A percentile compares a stretch with the other conserved stretches of the same genome.
Evolutionary conservation across 495 filamentous ascomycete genomes (phyloP).

Genomic region (Endocarpon pusillum): DNA sequence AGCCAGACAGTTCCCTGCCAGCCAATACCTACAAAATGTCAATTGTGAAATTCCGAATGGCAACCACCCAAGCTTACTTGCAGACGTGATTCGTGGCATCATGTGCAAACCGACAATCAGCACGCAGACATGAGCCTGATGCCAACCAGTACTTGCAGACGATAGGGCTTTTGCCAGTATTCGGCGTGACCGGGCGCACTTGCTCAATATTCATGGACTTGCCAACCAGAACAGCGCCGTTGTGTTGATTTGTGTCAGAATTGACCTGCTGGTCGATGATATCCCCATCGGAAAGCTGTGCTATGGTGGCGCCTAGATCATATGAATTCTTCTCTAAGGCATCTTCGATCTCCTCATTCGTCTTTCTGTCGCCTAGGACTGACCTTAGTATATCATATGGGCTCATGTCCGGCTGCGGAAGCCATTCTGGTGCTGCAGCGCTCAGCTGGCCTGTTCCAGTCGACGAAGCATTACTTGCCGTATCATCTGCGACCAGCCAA

Average conservation of each 20-base stretch:
- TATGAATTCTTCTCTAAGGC: conserved; percentile 81
- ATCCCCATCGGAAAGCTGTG: conserved; percentile 50
- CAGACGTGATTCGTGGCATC: conserved; percentile 90
- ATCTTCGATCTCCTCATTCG: conserved; percentile 84
- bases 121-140: conserved; percentile 78
- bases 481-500: conserved; percentile 89
- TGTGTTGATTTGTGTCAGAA: conserved; percentile 8
- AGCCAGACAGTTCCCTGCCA: conserved; percentile 90
- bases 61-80: conserved; percentile 53
- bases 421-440: conserved; percentile 62
- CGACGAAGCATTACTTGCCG: conserved; percentile 57
- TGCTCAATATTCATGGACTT: conserved; percentile 73
- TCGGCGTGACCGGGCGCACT: conserved; percentile 52
- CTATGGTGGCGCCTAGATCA: conserved; percentile 79
- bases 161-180: conserved; percentile 56
- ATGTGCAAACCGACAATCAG: conserved; percentile 94
- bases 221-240: conserved; percentile 42
- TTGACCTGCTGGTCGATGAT: conserved; percentile 8
- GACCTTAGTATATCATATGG: conserved; percentile 96
- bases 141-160: conserved; percentile 95
- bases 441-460: conserved; percentile 52
- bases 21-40: conserved; percentile 56
- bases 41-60: conserved; percentile 1
- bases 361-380: conserved; percentile 72
- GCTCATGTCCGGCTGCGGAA: conserved; percentile 80